These are phyloP conservation scores for Alisma plantagoaquatica DNA, from an alignment of 106 monocot genomes.

Conservation along the genomic window DNA sequence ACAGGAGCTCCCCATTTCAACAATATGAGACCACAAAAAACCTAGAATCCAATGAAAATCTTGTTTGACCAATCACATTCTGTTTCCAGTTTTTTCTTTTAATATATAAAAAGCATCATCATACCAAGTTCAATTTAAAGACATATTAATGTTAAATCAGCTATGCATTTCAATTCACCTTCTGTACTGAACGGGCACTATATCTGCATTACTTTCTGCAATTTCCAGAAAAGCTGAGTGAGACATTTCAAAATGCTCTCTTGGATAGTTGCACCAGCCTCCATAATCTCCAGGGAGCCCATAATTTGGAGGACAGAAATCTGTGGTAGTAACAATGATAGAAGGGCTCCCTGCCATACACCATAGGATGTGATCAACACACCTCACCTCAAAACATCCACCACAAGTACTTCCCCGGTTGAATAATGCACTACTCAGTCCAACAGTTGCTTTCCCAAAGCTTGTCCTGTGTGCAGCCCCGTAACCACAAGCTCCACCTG, in stretches of 20 bases:
- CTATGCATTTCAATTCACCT: slow-evolving; percentile 25
- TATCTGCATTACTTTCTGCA: slow-evolving; percentile 37
- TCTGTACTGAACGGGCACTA: slow-evolving; percentile 74
- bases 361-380: slow-evolving; percentile 76
- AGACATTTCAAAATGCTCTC: slow-evolving; percentile 70
- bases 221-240: slow-evolving; percentile 35
- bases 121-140: too few species aligned
- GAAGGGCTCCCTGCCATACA: slow-evolving; percentile 62
- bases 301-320: slow-evolving; percentile 86
- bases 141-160: too few species aligned
- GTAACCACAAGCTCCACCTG: slow-evolving; percentile 80
- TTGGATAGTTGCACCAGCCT: slow-evolving; percentile 88
- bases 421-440: slow-evolving; percentile 59
- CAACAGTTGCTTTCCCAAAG: slow-evolving; percentile 22
- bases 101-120: too few species aligned
- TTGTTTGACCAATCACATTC: too few species aligned
- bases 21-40: too few species aligned
- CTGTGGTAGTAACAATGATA: slow-evolving; percentile 60
- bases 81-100: too few species aligned
- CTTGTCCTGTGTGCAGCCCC: slow-evolving; percentile 28
- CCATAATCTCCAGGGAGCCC: slow-evolving; percentile 61
- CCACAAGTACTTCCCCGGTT: slow-evolving; percentile 49
- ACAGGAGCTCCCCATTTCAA: too few species aligned
- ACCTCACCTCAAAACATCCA: slow-evolving; percentile 70
- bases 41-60: too few species aligned